Percentiles rank a stretch among this genome's conserved stretches.
Conservation (phyloP, 352 stramenopile species). For the Pythium phragmiticola region DNA sequence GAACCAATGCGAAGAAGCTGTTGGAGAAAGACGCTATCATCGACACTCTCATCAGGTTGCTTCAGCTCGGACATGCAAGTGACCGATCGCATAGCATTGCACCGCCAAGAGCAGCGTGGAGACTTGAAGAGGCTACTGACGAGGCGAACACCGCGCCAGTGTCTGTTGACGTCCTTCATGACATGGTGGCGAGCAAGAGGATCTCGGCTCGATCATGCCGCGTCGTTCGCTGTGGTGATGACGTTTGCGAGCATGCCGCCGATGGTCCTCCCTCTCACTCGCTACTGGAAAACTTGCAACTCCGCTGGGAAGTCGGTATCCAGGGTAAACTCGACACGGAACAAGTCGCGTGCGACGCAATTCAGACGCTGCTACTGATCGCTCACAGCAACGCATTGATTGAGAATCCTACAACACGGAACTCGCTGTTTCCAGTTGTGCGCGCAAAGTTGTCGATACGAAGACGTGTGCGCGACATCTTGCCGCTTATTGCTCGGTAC, state of each 20-base stretch:
- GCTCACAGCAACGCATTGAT: conserved; percentile 65
- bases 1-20: conserved; percentile 51
- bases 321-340: conserved; percentile 42
- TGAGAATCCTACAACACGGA: conserved; percentile 13
- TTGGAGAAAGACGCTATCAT: conserved; percentile 43
- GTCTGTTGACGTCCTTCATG: conserved; percentile 52
- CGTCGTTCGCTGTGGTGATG: conserved; percentile 14
- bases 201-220: not conserved
- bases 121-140: not conserved
- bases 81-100: conserved; percentile 22
- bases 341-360: conserved; percentile 69
- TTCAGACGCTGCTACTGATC: conserved; percentile 57
- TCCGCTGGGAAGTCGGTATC: conserved; percentile 79
- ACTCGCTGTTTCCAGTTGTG: conserved; percentile 57
- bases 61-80: conserved; percentile 65
- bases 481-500: conserved; percentile 52
- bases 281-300: conserved; percentile 66
- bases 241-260: conserved; percentile 16
- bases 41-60: conserved; percentile 51
- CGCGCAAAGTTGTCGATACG: conserved; percentile 52
- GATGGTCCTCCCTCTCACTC: not conserved
- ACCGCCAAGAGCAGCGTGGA: conserved; percentile 20
- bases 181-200: conserved; percentile 26
- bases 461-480: conserved; percentile 41
- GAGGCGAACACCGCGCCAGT: conserved; percentile 15